Evolutionary conservation across 306 rosid genomes (phyloP), one percentile per base, ranked within the genome.

Genomic region (Ceratonia siliqua): DNA sequence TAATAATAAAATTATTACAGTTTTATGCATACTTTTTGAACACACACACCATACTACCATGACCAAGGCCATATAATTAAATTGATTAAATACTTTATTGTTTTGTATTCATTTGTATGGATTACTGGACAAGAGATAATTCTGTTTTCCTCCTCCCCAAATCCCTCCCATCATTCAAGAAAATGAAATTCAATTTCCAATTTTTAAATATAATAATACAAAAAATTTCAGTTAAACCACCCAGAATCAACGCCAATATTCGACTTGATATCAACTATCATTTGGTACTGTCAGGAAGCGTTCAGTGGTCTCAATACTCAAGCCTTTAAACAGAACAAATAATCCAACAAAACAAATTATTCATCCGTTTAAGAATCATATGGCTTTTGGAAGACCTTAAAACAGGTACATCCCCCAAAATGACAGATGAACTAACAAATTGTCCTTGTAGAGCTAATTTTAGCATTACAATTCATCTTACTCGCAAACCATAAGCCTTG

Each of bases 341-440:
- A 49, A 59, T 73, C 59, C 18, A 45, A 73, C n/a, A n/a, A 24
- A 18, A 73, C 57, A 72, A 3, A 42, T 57, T 72, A 28, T 15
- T 42, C 17, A 27, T 28, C 43, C 6, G 33, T 15, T 42, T 73
- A 30, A 18, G 46, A 43, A 18, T 48, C 0, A 48, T 27, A 22
- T 17, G 50, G 50, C 56, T 24, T 66, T 66, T 41, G 8, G 21
- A 62, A 53, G 11, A 52, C 21, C 13, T 53, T 66, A 13, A 3
- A 54, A 28, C 58, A 66, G 58, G 38, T 12, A 35, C 35, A 7
- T 45, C 46, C 3, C 17, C 50, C 35, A 56, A 30, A 13, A 17
- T 8, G 28, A 25, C 28, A 42, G 68, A 53, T 54, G 27, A 64
- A 13, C 5, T 53, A 5, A 15, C 8, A 2, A 56, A 21, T 6